Base-by-base conservation (phyloP, 106 monocot genomes). In the Dendrobium nobile region DNA sequence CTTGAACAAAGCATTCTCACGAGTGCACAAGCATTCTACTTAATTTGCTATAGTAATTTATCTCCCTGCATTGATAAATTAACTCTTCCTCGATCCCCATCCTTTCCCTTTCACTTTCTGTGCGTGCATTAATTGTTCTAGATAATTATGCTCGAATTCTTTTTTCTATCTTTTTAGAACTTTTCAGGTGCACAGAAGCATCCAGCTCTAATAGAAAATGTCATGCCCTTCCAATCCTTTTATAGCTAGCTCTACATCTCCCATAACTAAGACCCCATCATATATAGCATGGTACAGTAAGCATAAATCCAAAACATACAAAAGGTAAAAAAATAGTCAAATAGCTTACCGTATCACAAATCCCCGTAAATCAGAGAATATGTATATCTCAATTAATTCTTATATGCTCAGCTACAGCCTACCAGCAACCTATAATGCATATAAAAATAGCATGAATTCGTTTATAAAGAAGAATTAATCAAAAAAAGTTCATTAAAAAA, bases 231-330 rank as follows among this genome's bases (percentile, higher is more conserved):
- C 43, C 7, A 7, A 43, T 42, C 43, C 44, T 74, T 42, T 20
- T 43, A 41, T 42, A 43, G 74, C n/a, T 42, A 11, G 7, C 42
- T 43, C 16, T 19, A 43, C 74, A 74, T n/a, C 74, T 20, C 74
- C 43, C 19, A 20, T 19, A 70, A 33, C 70, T 70, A 33, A 20
- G 27, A 11, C 70, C 42, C 74, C 41, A 26, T 22, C 76, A 76
- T 17, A 48, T 47, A 27, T 48, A 76, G 47, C 45, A 48, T 27
- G 26, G 48, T 48, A 76, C 47, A 47, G 47, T 26, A 76, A 47
- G 41, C 76, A 76, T 47, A 76, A 47, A 48, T 48, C 41, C 76
- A 76, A 48, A 76, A 27, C 26, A 76, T 76, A 27, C 76, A 47
- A 76, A 76, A 10, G 26, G 47, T 43, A 45, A 76, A 76, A 76